These are phyloP conservation scores for Oryza meridionalis DNA, from an alignment of 176 grass and related monocot genomes.

Conservation along the genomic window DNA sequence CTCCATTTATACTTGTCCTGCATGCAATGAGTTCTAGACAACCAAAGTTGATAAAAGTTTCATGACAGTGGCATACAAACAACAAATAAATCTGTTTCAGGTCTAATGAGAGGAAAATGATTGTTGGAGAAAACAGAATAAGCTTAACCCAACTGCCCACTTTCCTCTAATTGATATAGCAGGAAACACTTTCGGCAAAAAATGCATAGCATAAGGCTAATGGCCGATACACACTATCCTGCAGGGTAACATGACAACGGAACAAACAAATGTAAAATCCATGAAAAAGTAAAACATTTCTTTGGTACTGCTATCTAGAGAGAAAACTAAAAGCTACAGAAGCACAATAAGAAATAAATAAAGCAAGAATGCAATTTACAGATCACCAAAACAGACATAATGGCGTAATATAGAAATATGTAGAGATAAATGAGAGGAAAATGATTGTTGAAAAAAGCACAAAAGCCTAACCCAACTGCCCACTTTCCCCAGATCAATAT, in stretches of 20 bases:
- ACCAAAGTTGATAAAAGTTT: not conserved
- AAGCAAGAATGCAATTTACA: not conserved
- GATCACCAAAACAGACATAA: not conserved
- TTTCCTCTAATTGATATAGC: slow-evolving; percentile 59
- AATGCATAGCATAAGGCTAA: slow-evolving; percentile 47
- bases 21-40: not conserved
- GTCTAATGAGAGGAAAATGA: slow-evolving; percentile 69
- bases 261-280: not conserved
- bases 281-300: not conserved
- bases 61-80: not conserved
- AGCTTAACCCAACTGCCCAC: slow-evolving; percentile 75
- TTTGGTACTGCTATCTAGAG: not conserved
- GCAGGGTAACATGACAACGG: slow-evolving; percentile 16
- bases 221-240: slow-evolving; percentile 77
- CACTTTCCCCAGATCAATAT: slow-evolving; percentile 61
- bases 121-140: slow-evolving; percentile 67
- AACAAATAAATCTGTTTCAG: not conserved
- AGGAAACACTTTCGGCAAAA: slow-evolving; percentile 71
- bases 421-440: slow-evolving; percentile 46
- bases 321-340: not conserved
- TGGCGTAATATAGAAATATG: not conserved
- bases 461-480: slow-evolving; percentile 76
- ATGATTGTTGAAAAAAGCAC: slow-evolving; percentile 80
- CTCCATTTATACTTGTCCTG: slow-evolving; percentile 37
- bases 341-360: not conserved